Evolutionary conservation across 768 basidiomycete species (phyloP), one percentile per base, ranked within the genome.

Genomic region (Boletus reticuloceps): DNA sequence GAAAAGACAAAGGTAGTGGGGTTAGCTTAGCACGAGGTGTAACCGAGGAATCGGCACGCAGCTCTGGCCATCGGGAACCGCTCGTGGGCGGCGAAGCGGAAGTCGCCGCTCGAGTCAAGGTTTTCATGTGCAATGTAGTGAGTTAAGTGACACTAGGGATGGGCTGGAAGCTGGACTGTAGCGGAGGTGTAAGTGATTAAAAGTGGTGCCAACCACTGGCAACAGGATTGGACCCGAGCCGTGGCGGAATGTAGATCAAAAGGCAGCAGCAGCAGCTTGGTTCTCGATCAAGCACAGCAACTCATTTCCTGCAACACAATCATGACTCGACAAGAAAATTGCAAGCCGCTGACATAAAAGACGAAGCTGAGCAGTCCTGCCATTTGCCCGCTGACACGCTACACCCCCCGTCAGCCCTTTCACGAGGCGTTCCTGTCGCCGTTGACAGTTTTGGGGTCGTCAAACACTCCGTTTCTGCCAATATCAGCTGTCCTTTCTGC

Each of bases 11-110:
- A 64, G 54, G 64, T 50, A 63, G 63, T 60, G 59, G 63, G 51
- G 66, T 58, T 65, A 40, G 55, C 45, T n/a, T 57, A 57, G 67
- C 76, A 79, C 71, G 75, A 73, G 75, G 76, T 65, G 41, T 36
- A 25, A 60, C 40, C 62, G 62, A 66, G 49, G 51, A 53, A 55
- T 64, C 51, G 55, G 47, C 64, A 61, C 54, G 32, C 48, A 58
- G 46, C 31, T 31, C 49, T 50, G 53, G 14, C 31, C 44, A 46
- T 57, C 47, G 55, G 36, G 46, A 51, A 25, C 22, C 22, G 40
- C 47, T n/a, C n/a, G 51, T 50, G 42, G 19, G 51, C 44, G 53
- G 53, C 17, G 39, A 34, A 32, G 51, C 34, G 34, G 13, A 36
- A 36, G 34, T 36, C 39, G 17, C 54, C 50, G 44, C 45, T 44